Evolutionary conservation across 2,329 filamentous ascomycete species (phyloP), one percentile per base, ranked within the genome.

Genomic region (Scedosporium minutisporum): DNA sequence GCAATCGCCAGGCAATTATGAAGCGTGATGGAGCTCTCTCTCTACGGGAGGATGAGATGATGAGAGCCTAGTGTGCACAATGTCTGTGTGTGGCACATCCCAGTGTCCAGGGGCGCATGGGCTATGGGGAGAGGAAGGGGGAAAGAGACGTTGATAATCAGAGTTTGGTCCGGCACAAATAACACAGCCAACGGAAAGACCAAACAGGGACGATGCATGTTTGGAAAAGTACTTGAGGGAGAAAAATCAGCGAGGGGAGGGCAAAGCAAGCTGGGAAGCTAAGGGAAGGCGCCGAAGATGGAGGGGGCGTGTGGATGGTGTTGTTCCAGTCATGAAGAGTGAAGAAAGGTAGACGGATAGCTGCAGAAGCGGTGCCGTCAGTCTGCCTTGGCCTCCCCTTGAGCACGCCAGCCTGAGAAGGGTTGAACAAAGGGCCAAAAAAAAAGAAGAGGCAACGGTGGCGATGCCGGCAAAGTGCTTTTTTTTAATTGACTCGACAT

Each of bases 151-250:
- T 10, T 27, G 58, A 51, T 18, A 21, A 61, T 41, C 23, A 59
- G 27, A 61, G 59, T 53, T 53, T 55, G 59, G 46, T 3, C 18
- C 6, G 3, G 59, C 44, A 46, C 23, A 61, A 61, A 53, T 53
- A n/a, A 41, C 41, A 48, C n/a, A 16, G 27, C 25, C 44, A 53
- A 16, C 29, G 46, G 46, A 55, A 48, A 23, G 23, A 23, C 44
- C 23, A 55, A 55, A 61, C 59, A 53, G 27, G 41, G 18, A 55
- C 59, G 42, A 38, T 27, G 57, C 57, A 59, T 59, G 23, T 57
- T 57, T 14, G 21, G 25, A 57, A 57, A 57, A 27, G 12, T 21
- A 57, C 16, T 21, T 23, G 23, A 25, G 25, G 23, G 23, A 27
- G 29, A 16, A 21, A 33, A 58, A 58, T 14, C 27, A 58, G 55